These are phyloP conservation scores for Friedmanniomyces simplex DNA, from an alignment of 495 filamentous ascomycete genomes.

Conservation along the genomic window DNA sequence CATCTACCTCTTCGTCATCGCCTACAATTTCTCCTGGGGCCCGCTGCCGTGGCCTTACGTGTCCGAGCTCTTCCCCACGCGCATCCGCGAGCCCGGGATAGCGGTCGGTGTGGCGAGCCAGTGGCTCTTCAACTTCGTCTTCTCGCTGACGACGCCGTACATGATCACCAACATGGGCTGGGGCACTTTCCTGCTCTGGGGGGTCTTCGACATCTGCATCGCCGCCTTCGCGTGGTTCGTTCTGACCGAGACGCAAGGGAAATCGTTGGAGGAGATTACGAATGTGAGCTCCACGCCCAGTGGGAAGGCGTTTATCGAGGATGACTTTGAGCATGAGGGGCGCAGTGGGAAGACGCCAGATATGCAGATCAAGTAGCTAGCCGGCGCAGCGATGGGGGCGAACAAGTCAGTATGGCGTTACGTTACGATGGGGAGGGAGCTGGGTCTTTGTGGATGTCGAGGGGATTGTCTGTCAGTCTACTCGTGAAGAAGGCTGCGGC, in stretches of 20 bases:
- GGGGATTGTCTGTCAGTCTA: too few species aligned
- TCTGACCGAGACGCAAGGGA: constrained; percentile 18
- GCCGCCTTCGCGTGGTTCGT: constrained; percentile 16
- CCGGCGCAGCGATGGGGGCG: not conserved
- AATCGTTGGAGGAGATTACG: constrained; percentile 20
- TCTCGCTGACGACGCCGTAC: constrained; percentile 33
- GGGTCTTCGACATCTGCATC: constrained; percentile 21
- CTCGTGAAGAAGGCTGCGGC: too few species aligned
- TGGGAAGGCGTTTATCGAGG: not conserved
- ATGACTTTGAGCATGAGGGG: not conserved
- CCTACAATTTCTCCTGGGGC: constrained; percentile 23
- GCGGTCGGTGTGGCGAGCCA: constrained; percentile 57
- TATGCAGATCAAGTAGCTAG: not conserved
- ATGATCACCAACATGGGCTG: constrained; percentile 40
- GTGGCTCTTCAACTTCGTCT: constrained; percentile 60
- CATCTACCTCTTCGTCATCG: constrained; percentile 24
- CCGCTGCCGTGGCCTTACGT: constrained; percentile 52
- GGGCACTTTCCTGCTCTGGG: constrained; percentile 36
- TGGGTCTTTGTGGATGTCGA: too few species aligned
- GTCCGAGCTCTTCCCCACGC: constrained; percentile 62
- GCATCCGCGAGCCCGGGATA: constrained; percentile 61
- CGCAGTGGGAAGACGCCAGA: not conserved
- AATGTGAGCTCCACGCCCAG: not conserved
- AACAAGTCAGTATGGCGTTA: too few species aligned
- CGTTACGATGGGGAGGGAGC: too few species aligned